Evolutionary conservation across 805 yeast species (phyloP), one percentile per base, ranked within the genome.

Genomic region (Limtongozyma cylindracea): DNA sequence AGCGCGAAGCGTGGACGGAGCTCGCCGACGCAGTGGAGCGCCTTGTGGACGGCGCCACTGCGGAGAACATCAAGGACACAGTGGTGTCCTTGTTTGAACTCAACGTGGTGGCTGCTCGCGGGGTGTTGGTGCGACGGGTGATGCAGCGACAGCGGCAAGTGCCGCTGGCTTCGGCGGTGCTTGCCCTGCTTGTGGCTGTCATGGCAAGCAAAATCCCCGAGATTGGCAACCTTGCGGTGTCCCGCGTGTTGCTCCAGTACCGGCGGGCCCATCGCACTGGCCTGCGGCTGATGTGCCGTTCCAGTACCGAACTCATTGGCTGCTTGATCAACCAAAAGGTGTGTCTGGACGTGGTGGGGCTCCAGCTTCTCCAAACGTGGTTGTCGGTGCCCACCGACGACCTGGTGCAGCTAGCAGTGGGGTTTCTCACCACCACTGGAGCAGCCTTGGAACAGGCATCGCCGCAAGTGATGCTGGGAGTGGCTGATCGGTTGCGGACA

Each of bases 141-240:
- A 60, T 73, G 56, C 53, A 53, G 21, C 52, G 59, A 0, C 73
- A 64, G 32, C 33, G 49, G 9, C 38, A 34, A 6, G 48, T 64
- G 9, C 19, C 39, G 10, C 30, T 46, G 0, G 45, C 39, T 26
- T 29, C 72, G 0, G 41, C 61, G 1, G 52, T 56, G 1, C 67
- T 58, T 31, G 63, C 80, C 0, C 45, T 72, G 1, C 32, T 78
- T 17, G 52, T 60, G 0, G 53, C 69, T 2, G 53, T 69, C 1
- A 23, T 78, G 8, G 71, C 73, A 39, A 56, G 72, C 4, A 61
- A 69, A 30, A 38, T 74, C 3, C 88, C 91, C 0, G 58, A 58
- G 17, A 43, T 76, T 10, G 92, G 91, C 2, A 56, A 56, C 25
- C 37, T 69, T 4, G 29, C 73, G 16, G 37, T 55, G 1, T 34